Evolutionary conservation across 331 rosid genomes (phyloP).

Genomic region (Quercus tomentella): DNA sequence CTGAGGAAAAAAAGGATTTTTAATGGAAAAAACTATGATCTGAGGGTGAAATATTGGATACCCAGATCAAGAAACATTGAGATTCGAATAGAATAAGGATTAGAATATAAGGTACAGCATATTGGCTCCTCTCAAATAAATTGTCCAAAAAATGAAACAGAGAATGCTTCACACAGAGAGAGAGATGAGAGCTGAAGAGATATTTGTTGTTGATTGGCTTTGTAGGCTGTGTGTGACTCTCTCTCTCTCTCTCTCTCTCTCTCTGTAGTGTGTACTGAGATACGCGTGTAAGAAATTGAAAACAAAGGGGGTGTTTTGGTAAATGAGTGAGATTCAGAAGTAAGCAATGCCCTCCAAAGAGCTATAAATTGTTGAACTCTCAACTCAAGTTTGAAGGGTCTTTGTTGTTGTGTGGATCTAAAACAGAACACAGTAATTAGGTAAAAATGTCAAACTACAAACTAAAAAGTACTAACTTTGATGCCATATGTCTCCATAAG

Average conservation of each 20-base stretch:
- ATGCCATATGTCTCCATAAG: slow-evolving; percentile 16
- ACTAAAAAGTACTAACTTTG: neutral
- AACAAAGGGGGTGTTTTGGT: slow-evolving; percentile 32
- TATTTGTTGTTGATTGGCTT: slow-evolving; percentile 71
- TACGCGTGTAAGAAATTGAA: slow-evolving; percentile 20
- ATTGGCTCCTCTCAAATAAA: slow-evolving; percentile 4
- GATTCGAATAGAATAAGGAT: slow-evolving; percentile 33
- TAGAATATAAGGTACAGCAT: slow-evolving; percentile 25
- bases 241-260: neutral
- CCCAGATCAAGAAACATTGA: slow-evolving; percentile 45
- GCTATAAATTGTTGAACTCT: no score
- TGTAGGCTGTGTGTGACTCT: slow-evolving; percentile 23
- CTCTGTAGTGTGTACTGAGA: slow-evolving; percentile 12
- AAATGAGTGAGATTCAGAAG: neutral
- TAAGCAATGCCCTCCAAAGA: slow-evolving; percentile 1
- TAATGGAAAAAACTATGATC: slow-evolving; percentile 36
- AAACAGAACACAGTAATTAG: neutral
- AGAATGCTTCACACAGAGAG: slow-evolving; percentile 28
- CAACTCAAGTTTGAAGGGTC: neutral
- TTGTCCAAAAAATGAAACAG: slow-evolving; percentile 39
- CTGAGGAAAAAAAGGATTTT: slow-evolving; percentile 11
- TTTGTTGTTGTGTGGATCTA: neutral
- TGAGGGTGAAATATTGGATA: slow-evolving; percentile 23
- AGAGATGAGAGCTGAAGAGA: slow-evolving; percentile 36
- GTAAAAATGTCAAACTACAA: slow-evolving; percentile 6